Evolutionary conservation across 2,329 filamentous ascomycete species (phyloP).

Genomic region (Lecanicillium sp.): DNA sequence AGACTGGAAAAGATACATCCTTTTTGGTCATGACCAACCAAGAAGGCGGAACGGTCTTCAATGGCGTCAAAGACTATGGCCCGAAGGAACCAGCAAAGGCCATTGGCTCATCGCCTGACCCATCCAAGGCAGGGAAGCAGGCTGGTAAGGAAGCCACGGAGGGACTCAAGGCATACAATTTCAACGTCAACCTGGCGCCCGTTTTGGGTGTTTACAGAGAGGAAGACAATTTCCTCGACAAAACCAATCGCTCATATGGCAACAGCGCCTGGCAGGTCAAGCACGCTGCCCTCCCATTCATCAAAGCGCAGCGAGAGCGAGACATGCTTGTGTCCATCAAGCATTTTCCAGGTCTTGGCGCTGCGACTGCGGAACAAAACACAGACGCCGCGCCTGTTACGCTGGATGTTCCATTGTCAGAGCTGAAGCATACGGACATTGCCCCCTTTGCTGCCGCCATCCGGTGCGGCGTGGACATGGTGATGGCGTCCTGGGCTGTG

Average conservation of each 20-base stretch:
- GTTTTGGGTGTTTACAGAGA: constrained; percentile 9
- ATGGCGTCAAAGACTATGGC: constrained; percentile 4
- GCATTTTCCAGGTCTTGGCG: constrained; percentile 11
- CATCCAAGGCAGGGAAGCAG: constrained; percentile 4
- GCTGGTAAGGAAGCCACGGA: constrained; percentile 6
- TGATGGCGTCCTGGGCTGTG: constrained; percentile 7
- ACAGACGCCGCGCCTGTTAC: constrained; percentile 8
- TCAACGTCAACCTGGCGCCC: constrained; percentile 29
- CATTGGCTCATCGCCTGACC: constrained; percentile 4
- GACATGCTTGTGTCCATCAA: constrained; percentile 8
- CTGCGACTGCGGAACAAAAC: constrained; percentile 8
- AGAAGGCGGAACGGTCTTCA: constrained; percentile 9
- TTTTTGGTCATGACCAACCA: constrained; percentile 10
- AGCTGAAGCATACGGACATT: constrained; percentile 7
- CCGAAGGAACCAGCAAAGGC: constrained; percentile 6
- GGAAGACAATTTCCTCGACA: constrained; percentile 7
- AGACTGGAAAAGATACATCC: constrained; percentile 5
- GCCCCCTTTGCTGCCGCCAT: constrained; percentile 8
- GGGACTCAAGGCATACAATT: constrained; percentile 22
- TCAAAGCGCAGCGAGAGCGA: constrained; percentile 8
- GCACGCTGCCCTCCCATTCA: constrained; percentile 9
- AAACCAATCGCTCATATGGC: constrained; percentile 7
- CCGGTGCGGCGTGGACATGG: constrained; percentile 9
- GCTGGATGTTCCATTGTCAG: constrained; percentile 7
- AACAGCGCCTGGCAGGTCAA: constrained; percentile 7